phyloP scores from a whole-genome alignment of 495 filamentous ascomycete species.

The Hypomontagnella monticulosa region DNA sequence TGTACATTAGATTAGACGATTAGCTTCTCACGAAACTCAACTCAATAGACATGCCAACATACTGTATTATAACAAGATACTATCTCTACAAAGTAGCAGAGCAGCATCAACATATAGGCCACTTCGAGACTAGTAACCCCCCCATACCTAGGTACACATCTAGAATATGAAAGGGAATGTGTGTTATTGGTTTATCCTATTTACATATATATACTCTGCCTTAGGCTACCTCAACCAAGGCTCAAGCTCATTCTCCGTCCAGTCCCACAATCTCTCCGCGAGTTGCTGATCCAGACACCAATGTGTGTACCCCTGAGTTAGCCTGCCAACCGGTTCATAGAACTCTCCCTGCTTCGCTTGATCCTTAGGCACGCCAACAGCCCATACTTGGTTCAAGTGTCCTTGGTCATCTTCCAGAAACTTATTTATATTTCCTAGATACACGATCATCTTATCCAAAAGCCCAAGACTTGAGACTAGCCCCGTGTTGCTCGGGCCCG shows the following conservation, averaged over 20 bases:
- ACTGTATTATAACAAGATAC: no score
- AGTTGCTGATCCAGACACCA: conserved; percentile 56
- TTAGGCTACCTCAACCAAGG: no score
- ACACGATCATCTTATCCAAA: conserved; percentile 40
- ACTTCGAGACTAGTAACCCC: no score
- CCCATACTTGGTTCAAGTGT: conserved; percentile 68
- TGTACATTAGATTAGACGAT: no score
- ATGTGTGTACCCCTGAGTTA: conserved; percentile 20
- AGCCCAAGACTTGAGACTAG: conserved; percentile 47
- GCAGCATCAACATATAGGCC: no score
- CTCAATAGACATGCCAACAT: no score
- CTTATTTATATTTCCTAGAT: conserved; percentile 24
- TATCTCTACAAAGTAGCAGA: no score
- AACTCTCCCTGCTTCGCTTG: conserved; percentile 23
- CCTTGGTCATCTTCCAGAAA: conserved; percentile 49
- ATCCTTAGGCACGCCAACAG: conserved; percentile 33
- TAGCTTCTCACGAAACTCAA: no score
- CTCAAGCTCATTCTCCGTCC: conserved; percentile 62
- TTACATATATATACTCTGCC: no score
- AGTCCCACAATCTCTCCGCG: conserved; percentile 65
- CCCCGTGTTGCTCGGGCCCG: conserved; percentile 67
- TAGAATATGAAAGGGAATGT: no score
- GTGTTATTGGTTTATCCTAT: no score
- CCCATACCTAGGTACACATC: no score
- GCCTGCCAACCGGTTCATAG: conserved; percentile 29